Conservation (phyloP, 164 flowering plant species). For the Cinnamomum chago region DNA sequence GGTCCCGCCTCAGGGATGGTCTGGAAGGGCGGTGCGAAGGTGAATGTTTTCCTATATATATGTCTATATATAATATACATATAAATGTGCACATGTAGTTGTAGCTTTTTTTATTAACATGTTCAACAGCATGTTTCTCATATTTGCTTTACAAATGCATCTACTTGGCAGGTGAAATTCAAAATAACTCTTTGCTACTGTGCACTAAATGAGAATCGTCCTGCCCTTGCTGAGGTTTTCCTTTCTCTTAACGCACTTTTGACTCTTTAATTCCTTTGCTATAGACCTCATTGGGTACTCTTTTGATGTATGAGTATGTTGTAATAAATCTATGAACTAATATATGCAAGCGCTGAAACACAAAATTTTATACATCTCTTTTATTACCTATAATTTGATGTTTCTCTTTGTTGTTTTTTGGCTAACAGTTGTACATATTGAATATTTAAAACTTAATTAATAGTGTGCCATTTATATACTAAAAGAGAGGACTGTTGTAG, state of each 20-base stretch:
- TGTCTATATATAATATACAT: not conserved
- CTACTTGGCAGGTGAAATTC: conserved; percentile 68
- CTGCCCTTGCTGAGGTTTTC: conserved; percentile 82
- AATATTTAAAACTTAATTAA: not conserved
- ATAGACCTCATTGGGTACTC: not conserved
- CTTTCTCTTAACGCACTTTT: conserved; percentile 1
- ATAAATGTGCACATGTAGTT: too few relatives aligned
- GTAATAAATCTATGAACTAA: not conserved
- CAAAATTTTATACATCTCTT: too few relatives aligned
- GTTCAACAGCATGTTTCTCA: not conserved
- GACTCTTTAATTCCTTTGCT: not conserved
- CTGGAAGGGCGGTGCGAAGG: not conserved
- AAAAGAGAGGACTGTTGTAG: not conserved
- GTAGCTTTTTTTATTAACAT: not conserved
- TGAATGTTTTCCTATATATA: not conserved
- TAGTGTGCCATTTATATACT: not conserved
- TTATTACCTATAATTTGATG: too few relatives aligned
- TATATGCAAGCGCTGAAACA: not conserved
- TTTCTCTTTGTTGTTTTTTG: not conserved
- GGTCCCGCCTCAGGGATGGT: too few relatives aligned
- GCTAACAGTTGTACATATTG: not conserved
- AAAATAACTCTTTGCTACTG: conserved; percentile 75
- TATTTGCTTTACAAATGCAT: not conserved
- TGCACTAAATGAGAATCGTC: conserved; percentile 60
- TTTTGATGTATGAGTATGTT: not conserved